Evolutionary conservation across 164 flowering plant genomes (phyloP), one percentile per base, ranked within the genome.

Genomic region (Cinnamomum chago): DNA sequence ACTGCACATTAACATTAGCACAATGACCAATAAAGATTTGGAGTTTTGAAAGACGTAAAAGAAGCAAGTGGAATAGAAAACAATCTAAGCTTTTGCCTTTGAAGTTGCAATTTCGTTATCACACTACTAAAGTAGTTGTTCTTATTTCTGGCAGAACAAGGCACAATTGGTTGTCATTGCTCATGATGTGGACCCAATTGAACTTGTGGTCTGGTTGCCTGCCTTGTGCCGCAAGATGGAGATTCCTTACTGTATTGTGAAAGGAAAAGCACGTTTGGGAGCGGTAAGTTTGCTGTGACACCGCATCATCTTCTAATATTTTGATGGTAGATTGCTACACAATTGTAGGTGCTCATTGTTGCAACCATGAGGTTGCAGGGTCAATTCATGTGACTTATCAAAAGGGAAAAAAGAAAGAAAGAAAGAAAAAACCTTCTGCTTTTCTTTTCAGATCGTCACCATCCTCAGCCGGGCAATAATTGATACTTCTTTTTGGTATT

Each of bases 151-250:
- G 79, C 86, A 89, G 91, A 88, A 88, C 80, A 89, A 90, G 78
- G 94, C 94, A 1, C 94, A 90, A 55, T 72, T 90, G 77, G 90
- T 90, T 7, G 88, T 88, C 17, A 89, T 89, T 74, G 92, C 92
- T 28, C 92, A 86, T 81, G 92, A 89, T 78, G 92, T 89, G 24
- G 93, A 90, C 77, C 91, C 93, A 4, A 86, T 90, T 51, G 94
- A 90, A 82, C 73, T 90, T 67, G 91, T 90, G 75, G 94, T 90
- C 0, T 89, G 92, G 93, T 82, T 90, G 10, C 95, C 95, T 17
- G 90, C 93, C 0, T 62, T 90, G 64, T 90, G 95, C 84, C 76
- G 89, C 65, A 89, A 90, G 73, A 90, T 89, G 93, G 93, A 89
- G 69, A 80, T 90, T 70, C 95, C 95, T 1, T 90, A 89, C 84